phyloP scores from a whole-genome alignment of 371 early-diverging fungal genomes.

The Batkoa obscura region DNA sequence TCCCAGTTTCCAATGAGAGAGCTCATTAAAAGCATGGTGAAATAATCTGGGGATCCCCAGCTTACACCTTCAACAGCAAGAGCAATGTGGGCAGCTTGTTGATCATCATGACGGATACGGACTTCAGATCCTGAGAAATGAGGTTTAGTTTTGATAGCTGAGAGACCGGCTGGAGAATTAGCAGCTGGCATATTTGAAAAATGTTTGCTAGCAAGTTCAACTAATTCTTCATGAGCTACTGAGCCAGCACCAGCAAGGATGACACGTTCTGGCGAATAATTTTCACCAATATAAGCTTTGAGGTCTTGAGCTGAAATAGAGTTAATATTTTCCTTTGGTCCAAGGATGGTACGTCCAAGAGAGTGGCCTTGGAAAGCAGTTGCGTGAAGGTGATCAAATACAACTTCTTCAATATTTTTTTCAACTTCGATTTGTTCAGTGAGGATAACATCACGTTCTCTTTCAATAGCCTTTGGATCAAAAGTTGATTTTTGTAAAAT shows the following conservation, averaged over 20 bases:
- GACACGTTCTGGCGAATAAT: constrained; percentile 95
- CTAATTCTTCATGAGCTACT: constrained; percentile 83
- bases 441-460: constrained; percentile 87
- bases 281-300: constrained; percentile 57
- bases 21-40: constrained; percentile 83
- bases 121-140: constrained; percentile 78
- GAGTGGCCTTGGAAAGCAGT: constrained; percentile 81
- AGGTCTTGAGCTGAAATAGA: constrained; percentile 67
- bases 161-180: constrained; percentile 18
- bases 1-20: constrained; percentile 93
- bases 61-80: constrained; percentile 90
- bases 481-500: constrained; percentile 82
- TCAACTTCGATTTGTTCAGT: constrained; percentile 92
- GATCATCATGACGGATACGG: constrained; percentile 61
- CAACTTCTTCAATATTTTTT: constrained; percentile 90
- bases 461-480: constrained; percentile 64
- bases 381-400: constrained; percentile 86
- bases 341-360: constrained; percentile 86
- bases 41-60: constrained; percentile 90
- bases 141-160: constrained; percentile 32
- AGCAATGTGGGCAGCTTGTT: constrained; percentile 85
- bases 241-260: constrained; percentile 87
- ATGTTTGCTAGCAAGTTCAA: constrained; percentile 71
- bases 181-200: constrained; percentile 54
- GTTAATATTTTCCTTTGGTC: constrained; percentile 80